These are phyloP conservation scores for Eustoma russellianum DNA, from an alignment of 257 asterid species.

Conservation along the genomic window DNA sequence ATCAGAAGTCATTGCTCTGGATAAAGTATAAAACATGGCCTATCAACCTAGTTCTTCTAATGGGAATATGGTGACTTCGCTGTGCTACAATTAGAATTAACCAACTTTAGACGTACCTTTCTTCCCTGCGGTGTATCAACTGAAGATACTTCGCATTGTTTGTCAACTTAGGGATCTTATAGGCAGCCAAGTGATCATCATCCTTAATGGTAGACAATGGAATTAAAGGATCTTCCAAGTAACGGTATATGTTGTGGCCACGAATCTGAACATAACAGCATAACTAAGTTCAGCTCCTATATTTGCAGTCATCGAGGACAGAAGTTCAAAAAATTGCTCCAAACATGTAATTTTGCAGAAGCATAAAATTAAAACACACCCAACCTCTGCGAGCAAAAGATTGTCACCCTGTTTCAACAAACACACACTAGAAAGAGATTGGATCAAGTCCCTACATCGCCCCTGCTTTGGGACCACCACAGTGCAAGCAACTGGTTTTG, in stretches of 20 bases:
- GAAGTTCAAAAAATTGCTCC: not conserved
- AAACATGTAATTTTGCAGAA: not conserved
- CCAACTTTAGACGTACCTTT: conserved; percentile 48
- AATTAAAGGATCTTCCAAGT: conserved; percentile 84
- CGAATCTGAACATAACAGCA: conserved; percentile 48
- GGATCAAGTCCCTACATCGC: conserved; percentile 90
- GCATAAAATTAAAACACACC: conserved; percentile 4
- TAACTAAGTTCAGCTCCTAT: conserved; percentile 4
- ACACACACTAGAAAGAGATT: conserved; percentile 72
- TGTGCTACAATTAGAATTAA: not conserved
- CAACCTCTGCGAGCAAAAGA: conserved; percentile 95
- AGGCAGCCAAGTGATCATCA: conserved; percentile 92
- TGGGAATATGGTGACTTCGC: not conserved
- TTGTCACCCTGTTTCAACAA: conserved; percentile 74
- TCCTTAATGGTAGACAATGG: conserved; percentile 74
- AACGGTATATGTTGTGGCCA: conserved; percentile 82
- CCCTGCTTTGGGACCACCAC: conserved; percentile 91
- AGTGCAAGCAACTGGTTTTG: conserved; percentile 75
- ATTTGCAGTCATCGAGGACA: not conserved
- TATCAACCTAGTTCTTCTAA: not conserved
- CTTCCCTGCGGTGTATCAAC: conserved; percentile 91
- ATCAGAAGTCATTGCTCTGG: not conserved
- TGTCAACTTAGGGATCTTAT: conserved; percentile 67
- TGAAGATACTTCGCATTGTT: conserved; percentile 84
- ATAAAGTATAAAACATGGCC: not conserved